Evolutionary conservation across 768 basidiomycete genomes (phyloP), one percentile per base, ranked within the genome.

Genomic region (Boletus huronensis): DNA sequence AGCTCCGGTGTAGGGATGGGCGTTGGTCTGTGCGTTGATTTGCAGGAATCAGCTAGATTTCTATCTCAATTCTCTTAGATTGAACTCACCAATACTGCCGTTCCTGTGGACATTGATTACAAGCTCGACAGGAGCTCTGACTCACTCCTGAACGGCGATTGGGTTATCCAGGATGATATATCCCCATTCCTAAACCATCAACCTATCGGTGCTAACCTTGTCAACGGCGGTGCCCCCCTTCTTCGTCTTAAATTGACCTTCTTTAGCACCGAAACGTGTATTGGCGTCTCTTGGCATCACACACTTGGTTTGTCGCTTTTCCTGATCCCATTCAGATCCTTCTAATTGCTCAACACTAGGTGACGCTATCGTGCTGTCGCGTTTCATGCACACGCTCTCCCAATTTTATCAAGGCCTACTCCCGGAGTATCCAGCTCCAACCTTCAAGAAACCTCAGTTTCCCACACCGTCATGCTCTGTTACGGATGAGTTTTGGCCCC

Each of bases 241-340:
- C 60, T 69, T 29, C 62, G 62, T 36, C 43, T 72, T 35, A 73
- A 72, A 41, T 23, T 73, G 34, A 64, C 62, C 1, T 28, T 69
- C 14, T 58, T 69, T 8, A 50, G 49, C 5, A 25, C 41, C 2
- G 61, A 70, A 50, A 73, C 70, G 0, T 60, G 61, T 29, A 59
- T 72, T 32, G 72, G 67, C 19, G 56, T 73, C n/a, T 64, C 68
- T 2, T 73, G 71, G 72, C 63, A 73, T 41, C 72, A 73, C 41
- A 60, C 62, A 10, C 67, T 73, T 10, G 72, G 72, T 71, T 52
- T 21, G 53, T 50, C 19, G 16, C 17, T 38, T 50, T 36, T 25
- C 5, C 7, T 41, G 13, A 32, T 36, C 3, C 6, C 6, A 23
- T 32, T 16, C 16, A 13, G 16, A 17, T 14, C 0, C 13, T 26